These are phyloP conservation scores for Beauveria medogensis DNA, from an alignment of 2,329 filamentous ascomycete genomes.

Conservation along the genomic window DNA sequence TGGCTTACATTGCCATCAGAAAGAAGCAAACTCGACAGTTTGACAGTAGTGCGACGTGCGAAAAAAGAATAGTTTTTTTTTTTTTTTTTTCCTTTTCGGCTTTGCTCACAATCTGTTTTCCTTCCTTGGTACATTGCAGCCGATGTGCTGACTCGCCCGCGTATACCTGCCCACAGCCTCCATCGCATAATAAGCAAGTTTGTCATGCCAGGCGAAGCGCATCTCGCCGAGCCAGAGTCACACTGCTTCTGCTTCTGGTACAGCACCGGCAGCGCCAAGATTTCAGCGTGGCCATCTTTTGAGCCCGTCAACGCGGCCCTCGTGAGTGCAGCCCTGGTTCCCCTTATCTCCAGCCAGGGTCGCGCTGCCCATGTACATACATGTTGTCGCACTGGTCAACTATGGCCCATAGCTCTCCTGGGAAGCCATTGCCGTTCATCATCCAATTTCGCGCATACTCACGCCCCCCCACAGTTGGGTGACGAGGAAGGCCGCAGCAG, in stretches of 20 bases:
- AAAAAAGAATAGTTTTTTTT: background rate
- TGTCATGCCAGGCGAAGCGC: background rate
- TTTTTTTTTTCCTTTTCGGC: background rate
- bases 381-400: background rate
- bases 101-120: background rate
- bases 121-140: background rate
- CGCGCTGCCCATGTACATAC: background rate
- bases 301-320: background rate
- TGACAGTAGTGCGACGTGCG: background rate
- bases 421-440: conserved; percentile 4
- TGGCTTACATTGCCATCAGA: background rate
- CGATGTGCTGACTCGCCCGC: background rate
- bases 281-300: background rate
- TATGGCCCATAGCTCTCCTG: background rate
- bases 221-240: background rate
- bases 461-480: background rate
- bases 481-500: background rate
- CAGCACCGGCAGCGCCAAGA: background rate
- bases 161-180: background rate
- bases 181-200: background rate
- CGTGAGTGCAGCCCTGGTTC: background rate
- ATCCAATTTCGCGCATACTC: background rate
- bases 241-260: background rate
- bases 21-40: conserved; percentile 3
- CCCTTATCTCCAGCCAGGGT: background rate